These are phyloP conservation scores for Ophiosphaerella herpotricha DNA, from an alignment of 2,329 filamentous ascomycete species.

Conservation along the genomic window DNA sequence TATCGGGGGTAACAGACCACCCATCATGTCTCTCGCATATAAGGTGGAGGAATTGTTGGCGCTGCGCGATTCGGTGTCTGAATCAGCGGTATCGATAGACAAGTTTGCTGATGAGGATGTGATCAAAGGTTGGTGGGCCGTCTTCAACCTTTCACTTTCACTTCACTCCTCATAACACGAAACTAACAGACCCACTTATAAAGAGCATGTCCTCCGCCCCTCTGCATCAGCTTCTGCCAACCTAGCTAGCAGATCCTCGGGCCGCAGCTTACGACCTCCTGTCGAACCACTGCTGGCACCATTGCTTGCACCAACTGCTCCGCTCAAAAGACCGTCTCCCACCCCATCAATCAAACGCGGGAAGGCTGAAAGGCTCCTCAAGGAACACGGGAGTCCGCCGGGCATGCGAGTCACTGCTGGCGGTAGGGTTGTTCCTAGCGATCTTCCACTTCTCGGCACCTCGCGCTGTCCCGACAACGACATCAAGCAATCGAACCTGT, in stretches of 20 bases:
- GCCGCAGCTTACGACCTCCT: constrained; percentile 31
- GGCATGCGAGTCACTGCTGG: constrained; percentile 58
- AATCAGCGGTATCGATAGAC: constrained; percentile 49
- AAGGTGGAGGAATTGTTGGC: constrained; percentile 49
- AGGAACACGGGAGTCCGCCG: constrained; percentile 57
- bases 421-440: constrained; percentile 57
- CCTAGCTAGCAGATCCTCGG: constrained; percentile 27
- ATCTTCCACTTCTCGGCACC: constrained; percentile 40
- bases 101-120: constrained; percentile 49
- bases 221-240: constrained; percentile 47
- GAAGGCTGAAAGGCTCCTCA: constrained; percentile 56
- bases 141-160: constrained; percentile 10
- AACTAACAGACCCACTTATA: constrained; percentile 6
- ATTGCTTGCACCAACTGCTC: constrained; percentile 15
- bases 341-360: constrained; percentile 56
- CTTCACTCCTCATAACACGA: constrained; percentile 7
- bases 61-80: constrained; percentile 47
- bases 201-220: constrained; percentile 49
- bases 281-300: constrained; percentile 20
- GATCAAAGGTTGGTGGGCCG: constrained; percentile 45
- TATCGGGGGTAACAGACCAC: constrained; percentile 8
- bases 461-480: constrained; percentile 38
- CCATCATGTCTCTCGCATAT: constrained; percentile 43
- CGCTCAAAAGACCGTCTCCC: constrained; percentile 50
- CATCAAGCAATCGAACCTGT: constrained; percentile 31